These are phyloP conservation scores for Trichoderma semiorbis DNA, from an alignment of 2,329 filamentous ascomycete genomes.

Conservation along the genomic window DNA sequence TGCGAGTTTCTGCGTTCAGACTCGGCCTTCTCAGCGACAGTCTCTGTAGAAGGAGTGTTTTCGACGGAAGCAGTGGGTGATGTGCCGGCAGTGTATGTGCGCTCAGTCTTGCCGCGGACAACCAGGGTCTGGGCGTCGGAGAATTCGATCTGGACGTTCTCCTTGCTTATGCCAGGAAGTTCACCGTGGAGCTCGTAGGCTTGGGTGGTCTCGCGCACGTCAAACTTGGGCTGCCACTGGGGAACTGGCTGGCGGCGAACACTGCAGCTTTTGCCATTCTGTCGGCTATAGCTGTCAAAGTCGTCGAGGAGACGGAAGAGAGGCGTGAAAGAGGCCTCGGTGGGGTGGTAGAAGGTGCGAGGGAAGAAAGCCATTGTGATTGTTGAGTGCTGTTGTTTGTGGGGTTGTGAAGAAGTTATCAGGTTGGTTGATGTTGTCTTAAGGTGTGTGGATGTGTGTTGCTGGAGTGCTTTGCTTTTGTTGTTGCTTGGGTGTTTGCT, in stretches of 20 bases:
- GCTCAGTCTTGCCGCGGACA: slow-evolving; percentile 67
- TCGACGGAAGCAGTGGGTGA: slow-evolving; percentile 48
- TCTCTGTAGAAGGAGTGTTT: slow-evolving; percentile 33
- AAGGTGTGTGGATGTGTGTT: background rate
- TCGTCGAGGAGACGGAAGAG: slow-evolving; percentile 64
- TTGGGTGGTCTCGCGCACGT: slow-evolving; percentile 66
- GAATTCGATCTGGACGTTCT: slow-evolving; percentile 75
- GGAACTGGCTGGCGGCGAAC: slow-evolving; percentile 35
- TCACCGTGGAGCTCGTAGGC: slow-evolving; percentile 77
- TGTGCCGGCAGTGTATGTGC: slow-evolving; percentile 55
- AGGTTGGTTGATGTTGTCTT: background rate
- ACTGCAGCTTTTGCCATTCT: slow-evolving; percentile 29
- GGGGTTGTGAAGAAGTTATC: background rate
- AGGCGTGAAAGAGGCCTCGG: slow-evolving; percentile 52
- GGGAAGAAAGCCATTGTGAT: slow-evolving; percentile 57
- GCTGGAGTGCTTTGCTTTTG: background rate
- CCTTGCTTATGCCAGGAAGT: slow-evolving; percentile 70
- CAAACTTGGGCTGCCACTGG: slow-evolving; percentile 73
- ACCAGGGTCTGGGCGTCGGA: slow-evolving; percentile 70
- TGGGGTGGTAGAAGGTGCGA: slow-evolving; percentile 49
- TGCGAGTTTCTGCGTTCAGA: slow-evolving; percentile 39
- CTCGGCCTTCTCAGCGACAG: slow-evolving; percentile 40
- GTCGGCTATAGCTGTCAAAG: slow-evolving; percentile 55
- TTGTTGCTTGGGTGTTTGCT: slow-evolving; percentile 22
- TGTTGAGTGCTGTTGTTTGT: slow-evolving; percentile 6